Evolutionary conservation across 805 yeast genomes (phyloP).

Genomic region (Zygosaccharomyces gambellarensis): DNA sequence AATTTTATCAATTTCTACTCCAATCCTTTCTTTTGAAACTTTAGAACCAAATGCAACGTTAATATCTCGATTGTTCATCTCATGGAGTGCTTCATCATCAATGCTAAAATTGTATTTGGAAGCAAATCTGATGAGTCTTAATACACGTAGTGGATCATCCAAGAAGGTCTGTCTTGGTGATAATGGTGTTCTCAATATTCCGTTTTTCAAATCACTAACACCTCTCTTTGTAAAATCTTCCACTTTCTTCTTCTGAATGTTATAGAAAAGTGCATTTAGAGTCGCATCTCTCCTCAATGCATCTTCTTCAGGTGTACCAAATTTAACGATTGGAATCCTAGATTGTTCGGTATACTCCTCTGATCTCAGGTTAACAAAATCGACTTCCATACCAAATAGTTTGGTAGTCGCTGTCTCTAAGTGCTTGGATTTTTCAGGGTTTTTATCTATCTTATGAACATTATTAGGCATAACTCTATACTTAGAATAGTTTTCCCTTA

Average conservation of each 20-base stretch:
- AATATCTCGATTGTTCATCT: constrained; percentile 61
- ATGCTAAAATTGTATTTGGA: constrained; percentile 66
- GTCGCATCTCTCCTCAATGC: constrained; percentile 95
- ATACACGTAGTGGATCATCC: constrained; percentile 90
- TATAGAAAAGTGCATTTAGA: constrained; percentile 84
- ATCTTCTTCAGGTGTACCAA: constrained; percentile 90
- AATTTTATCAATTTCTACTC: constrained; percentile 76
- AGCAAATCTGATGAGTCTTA: constrained; percentile 83
- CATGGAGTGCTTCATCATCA: constrained; percentile 50
- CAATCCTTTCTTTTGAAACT: constrained; percentile 86
- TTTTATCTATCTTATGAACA: constrained; percentile 78
- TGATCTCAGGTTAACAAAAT: constrained; percentile 85
- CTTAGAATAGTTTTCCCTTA: constrained; percentile 32
- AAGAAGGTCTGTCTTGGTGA: constrained; percentile 78
- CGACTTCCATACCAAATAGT: constrained; percentile 78
- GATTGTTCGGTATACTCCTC: constrained; percentile 82
- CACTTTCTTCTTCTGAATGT: constrained; percentile 58
- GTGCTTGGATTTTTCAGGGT: constrained; percentile 95
- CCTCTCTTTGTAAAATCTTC: constrained; percentile 87
- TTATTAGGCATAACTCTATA: constrained; percentile 37
- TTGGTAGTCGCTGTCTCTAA: constrained; percentile 94
- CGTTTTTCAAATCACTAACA: constrained; percentile 59
- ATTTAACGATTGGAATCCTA: constrained; percentile 76
- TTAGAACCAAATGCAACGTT: constrained; percentile 58
- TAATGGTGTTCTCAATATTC: constrained; percentile 82